These are phyloP conservation scores for Ceratocystis colombiana DNA, from an alignment of 2,329 filamentous ascomycete species.

Conservation along the genomic window DNA sequence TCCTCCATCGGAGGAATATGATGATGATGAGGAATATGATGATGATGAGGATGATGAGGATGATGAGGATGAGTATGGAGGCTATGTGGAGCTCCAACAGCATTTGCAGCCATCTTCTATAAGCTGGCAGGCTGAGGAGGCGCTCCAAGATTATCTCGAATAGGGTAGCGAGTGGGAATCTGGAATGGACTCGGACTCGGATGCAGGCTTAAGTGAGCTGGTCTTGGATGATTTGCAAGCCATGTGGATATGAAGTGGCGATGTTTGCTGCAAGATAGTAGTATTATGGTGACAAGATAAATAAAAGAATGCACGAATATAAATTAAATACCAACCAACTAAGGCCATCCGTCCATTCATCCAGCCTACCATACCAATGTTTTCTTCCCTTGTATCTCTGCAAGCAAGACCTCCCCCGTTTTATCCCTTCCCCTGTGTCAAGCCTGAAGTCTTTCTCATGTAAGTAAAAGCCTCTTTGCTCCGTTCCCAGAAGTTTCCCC, in stretches of 20 bases:
- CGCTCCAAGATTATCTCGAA: background rate
- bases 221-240: background rate
- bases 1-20: too few species aligned
- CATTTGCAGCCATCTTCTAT: too few species aligned
- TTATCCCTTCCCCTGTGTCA: background rate
- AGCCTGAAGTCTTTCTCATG: background rate
- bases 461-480: background rate
- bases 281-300: background rate
- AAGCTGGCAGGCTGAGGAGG: conserved; percentile 11
- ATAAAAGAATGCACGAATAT: background rate
- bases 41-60: background rate
- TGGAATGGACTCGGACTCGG: background rate
- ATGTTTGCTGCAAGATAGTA: too few species aligned
- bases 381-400: background rate
- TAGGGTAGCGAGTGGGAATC: conserved; percentile 14
- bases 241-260: background rate
- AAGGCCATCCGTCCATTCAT: background rate
- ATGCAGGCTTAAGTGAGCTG: background rate
- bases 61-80: too few species aligned
- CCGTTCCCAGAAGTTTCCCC: background rate
- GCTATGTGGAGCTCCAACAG: too few species aligned
- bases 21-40: background rate
- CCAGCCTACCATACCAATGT: background rate
- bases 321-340: conserved; percentile 11
- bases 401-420: background rate